These are phyloP conservation scores for Moesziomyces sp. DNA, from an alignment of 1,284 basidiomycete species.

Conservation along the genomic window DNA sequence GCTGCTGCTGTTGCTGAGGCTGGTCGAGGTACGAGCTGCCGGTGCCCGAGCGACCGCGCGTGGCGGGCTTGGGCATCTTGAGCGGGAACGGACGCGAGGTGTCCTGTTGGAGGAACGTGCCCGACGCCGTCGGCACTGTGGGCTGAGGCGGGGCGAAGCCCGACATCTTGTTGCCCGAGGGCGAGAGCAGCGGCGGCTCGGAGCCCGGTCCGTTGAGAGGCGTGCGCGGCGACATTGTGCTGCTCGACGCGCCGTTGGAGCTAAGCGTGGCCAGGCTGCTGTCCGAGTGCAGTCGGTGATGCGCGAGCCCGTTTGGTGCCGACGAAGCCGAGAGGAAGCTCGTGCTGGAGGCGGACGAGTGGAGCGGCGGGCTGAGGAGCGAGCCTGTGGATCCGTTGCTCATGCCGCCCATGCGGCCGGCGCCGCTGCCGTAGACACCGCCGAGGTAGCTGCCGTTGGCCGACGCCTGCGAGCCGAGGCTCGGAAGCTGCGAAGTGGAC, in stretches of 20 bases:
- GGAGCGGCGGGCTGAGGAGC: conserved; percentile 44
- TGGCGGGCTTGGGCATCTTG: conserved; percentile 47
- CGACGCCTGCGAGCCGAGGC: conserved; percentile 17
- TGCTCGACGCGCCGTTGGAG: conserved; percentile 20
- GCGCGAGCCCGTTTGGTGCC: conserved; percentile 32
- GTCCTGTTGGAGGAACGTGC: conserved; percentile 38
- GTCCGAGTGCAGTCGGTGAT: conserved; percentile 50
- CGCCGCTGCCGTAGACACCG: conserved; percentile 29
- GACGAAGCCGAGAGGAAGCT: conserved; percentile 41
- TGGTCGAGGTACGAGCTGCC: conserved; percentile 33
- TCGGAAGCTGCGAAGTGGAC: conserved; percentile 38
- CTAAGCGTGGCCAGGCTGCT: conserved; percentile 39
- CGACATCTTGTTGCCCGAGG: conserved; percentile 26
- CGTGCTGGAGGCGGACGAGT: conserved; percentile 20
- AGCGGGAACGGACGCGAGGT: conserved; percentile 36
- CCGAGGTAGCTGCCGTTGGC: conserved; percentile 35
- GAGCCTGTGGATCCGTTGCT: conserved; percentile 21
- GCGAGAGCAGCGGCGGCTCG: conserved; percentile 38
- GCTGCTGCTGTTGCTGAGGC: conserved; percentile 8
- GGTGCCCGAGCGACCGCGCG: conserved; percentile 29
- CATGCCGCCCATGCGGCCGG: conserved; percentile 14
- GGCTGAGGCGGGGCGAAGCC: conserved; percentile 38
- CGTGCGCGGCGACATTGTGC: conserved; percentile 49
- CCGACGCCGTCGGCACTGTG: conserved; percentile 29
- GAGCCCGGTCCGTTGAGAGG: conserved; percentile 41